Evolutionary conservation across 2,329 filamentous ascomycete genomes (phyloP).

Genomic region (Pseudogymnoascus sp.): DNA sequence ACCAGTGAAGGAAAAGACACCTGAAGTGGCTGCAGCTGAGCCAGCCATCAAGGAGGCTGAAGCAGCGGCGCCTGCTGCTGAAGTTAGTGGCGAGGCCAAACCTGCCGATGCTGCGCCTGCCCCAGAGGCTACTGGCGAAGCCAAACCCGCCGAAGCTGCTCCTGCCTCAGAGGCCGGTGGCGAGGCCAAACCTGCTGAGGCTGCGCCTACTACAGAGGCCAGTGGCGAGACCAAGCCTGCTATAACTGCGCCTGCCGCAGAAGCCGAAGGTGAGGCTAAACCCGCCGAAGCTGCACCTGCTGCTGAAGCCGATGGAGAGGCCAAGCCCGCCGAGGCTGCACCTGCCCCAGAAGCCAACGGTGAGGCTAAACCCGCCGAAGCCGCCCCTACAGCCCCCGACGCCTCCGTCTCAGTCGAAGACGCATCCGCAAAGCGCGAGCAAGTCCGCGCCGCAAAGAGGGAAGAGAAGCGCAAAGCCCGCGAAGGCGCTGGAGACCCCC

Average conservation of each 20-base stretch:
- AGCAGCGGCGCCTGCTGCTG: background rate
- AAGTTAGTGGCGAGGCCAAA: too few species aligned
- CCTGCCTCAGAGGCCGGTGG: conserved; percentile 9
- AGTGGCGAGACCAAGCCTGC: conserved; percentile 10
- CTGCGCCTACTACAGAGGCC: conserved; percentile 10
- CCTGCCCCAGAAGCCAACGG: background rate
- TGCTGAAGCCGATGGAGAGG: conserved; percentile 10
- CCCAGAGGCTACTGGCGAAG: background rate
- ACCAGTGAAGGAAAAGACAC: conserved; percentile 23
- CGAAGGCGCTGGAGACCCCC: conserved; percentile 33
- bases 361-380: background rate
- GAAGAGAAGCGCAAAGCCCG: conserved; percentile 25
- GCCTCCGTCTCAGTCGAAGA: conserved; percentile 17
- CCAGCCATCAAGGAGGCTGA: conserved; percentile 17
- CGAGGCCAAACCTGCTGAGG: conserved; percentile 14
- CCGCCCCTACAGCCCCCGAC: conserved; percentile 10
- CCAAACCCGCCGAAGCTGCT: conserved; percentile 8
- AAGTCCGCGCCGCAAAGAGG: conserved; percentile 20
- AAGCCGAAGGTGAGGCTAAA: conserved; percentile 10
- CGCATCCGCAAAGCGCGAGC: conserved; percentile 20
- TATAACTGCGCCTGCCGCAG: conserved; percentile 12
- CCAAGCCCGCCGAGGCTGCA: conserved; percentile 14
- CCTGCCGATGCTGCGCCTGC: conserved; percentile 10
- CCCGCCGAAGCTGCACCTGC: conserved; percentile 12
- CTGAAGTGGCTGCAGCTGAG: conserved; percentile 9